Conservation (phyloP, 106 monocot genomes). For the Chionographis japonica region DNA sequence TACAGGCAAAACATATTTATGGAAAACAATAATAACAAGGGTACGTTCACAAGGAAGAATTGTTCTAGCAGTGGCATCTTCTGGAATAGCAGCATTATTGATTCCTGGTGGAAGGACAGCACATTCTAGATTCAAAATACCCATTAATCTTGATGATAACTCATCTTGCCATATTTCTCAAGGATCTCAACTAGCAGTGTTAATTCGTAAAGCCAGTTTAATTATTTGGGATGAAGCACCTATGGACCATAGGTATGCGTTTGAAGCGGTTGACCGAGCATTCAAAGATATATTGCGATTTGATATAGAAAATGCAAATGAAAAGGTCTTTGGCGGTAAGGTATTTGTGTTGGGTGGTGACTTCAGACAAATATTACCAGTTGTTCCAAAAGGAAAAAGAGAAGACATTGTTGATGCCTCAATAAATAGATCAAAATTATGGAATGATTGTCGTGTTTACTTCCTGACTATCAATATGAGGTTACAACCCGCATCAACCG, state of each 20-base stretch:
- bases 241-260: background rate
- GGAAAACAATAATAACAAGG: background rate
- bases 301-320: too few species aligned
- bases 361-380: too few species aligned
- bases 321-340: too few species aligned
- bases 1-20: background rate
- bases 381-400: too few species aligned
- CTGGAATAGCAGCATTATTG: background rate
- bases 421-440: too few species aligned
- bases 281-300: background rate
- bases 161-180: background rate
- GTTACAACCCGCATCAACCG: too few species aligned
- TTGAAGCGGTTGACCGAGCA: background rate
- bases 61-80: background rate
- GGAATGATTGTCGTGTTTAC: too few species aligned
- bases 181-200: background rate
- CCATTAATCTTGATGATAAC: background rate
- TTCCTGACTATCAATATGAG: too few species aligned
- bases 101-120: background rate
- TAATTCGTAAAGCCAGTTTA: background rate
- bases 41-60: background rate
- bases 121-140: slow-evolving; percentile 6
- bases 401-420: too few species aligned
- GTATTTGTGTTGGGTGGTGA: too few species aligned
- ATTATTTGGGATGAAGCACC: slow-evolving; percentile 5